phyloP scores from a whole-genome alignment of 1,284 basidiomycete species.

The Microbotryum lychnidis-dioicae region DNA sequence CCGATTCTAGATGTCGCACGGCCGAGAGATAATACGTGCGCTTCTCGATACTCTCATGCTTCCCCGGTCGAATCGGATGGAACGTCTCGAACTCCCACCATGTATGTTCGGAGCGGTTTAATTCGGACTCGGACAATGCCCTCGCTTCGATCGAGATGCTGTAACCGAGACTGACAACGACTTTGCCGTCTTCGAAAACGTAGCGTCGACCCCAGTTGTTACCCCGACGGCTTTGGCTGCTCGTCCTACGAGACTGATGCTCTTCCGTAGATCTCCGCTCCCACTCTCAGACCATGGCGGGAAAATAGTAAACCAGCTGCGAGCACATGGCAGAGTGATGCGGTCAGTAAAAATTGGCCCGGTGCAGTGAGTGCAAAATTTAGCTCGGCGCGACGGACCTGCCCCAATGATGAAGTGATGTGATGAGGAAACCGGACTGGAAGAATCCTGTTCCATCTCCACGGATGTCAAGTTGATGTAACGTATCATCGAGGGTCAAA shows the following conservation, averaged over 20 bases:
- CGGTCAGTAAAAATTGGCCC: neutral
- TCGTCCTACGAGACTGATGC: conserved; percentile 27
- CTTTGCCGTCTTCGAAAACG: conserved; percentile 30
- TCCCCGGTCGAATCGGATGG: conserved; percentile 27
- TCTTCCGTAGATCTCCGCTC: conserved; percentile 24
- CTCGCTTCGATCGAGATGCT: conserved; percentile 15
- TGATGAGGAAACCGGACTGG: conserved; percentile 33
- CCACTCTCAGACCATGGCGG: conserved; percentile 29
- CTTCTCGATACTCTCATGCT: conserved; percentile 28
- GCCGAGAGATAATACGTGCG: conserved; percentile 32
- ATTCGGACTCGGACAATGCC: conserved; percentile 13
- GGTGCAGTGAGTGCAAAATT: neutral
- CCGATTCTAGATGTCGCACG: conserved; percentile 19
- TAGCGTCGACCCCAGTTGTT: conserved; percentile 34
- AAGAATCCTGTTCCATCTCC: conserved; percentile 35
- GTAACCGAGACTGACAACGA: conserved; percentile 26
- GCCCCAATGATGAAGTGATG: conserved; percentile 34
- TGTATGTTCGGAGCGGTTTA: conserved; percentile 29
- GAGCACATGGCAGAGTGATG: neutral
- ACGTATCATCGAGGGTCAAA: conserved; percentile 27
- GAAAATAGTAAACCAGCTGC: conserved; percentile 28
- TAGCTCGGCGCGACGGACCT: conserved; percentile 10
- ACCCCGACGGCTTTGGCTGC: conserved; percentile 29
- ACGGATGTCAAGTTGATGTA: conserved; percentile 34
- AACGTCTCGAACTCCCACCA: conserved; percentile 34